phyloP scores from a whole-genome alignment of 108 stramenopile genomes.

The Craspedostauros australis region DNA sequence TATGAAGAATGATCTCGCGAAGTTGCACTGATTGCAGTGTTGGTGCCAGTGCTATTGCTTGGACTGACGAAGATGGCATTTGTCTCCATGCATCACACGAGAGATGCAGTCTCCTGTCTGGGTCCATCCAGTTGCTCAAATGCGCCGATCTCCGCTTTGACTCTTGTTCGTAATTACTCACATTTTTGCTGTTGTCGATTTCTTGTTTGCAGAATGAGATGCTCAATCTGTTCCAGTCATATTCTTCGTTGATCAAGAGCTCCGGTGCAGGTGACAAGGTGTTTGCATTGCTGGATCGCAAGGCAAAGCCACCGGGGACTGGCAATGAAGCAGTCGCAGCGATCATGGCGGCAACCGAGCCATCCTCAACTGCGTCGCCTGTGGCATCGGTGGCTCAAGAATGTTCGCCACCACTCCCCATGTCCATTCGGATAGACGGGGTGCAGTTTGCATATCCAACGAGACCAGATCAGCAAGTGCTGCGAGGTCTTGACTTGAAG shows the following conservation, averaged over 20 bases:
- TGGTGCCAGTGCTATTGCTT: background rate
- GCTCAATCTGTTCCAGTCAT: slow-evolving; percentile 85
- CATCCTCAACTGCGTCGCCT: background rate
- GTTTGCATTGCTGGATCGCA: slow-evolving; percentile 71
- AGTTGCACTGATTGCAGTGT: too few species aligned
- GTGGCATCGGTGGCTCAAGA: background rate
- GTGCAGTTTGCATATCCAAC: slow-evolving; percentile 91
- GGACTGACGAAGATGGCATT: too few species aligned
- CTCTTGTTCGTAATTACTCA: too few species aligned
- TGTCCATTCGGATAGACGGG: slow-evolving; percentile 31
- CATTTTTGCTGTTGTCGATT: background rate
- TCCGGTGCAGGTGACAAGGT: slow-evolving; percentile 94
- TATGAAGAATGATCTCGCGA: too few species aligned
- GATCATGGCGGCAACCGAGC: background rate
- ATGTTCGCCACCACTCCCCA: background rate
- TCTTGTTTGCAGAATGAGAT: slow-evolving; percentile 54
- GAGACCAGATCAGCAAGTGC: slow-evolving; percentile 66
- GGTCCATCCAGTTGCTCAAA: too few species aligned
- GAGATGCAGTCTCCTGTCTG: too few species aligned
- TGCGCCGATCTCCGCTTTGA: too few species aligned
- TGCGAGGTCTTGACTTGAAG: slow-evolving; percentile 56
- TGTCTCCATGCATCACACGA: too few species aligned
- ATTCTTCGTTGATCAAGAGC: slow-evolving; percentile 86
- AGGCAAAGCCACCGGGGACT: slow-evolving; percentile 51
- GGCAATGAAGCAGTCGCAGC: background rate